Evolutionary conservation across 192 early-diverging fungal species (phyloP), one percentile per base, ranked within the genome.

Genomic region (Podila horticola): DNA sequence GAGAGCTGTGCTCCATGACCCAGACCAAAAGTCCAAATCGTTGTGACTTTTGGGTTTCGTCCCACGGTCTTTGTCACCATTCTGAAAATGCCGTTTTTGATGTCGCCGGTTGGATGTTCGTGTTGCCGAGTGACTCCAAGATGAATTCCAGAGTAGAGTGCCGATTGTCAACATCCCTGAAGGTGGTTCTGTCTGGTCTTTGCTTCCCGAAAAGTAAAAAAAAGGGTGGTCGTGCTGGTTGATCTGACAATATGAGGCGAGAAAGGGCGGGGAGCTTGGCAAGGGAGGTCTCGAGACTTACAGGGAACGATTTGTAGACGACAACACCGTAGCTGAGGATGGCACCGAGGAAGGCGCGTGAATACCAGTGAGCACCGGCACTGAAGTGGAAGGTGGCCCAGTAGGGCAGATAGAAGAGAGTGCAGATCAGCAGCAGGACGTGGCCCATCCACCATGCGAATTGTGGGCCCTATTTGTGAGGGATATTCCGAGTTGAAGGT

Each of bases 291-390:
- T 29, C 26, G 20, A 38, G 22, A 19, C 88, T 90, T 87, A 93
- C 92, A 58, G 93, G 92, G 75, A 91, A 88, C 22, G 90, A 86
- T 82, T 94, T 94, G 83, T 92, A 93, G 63, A 95, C 84, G 60
- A 95, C 93, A 58, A 95, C 93, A 50, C 89, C 88, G 83, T 93
- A 95, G 50, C 88, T 90, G 41, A 93, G 58, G 20, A 93, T 70
- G 8, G 92, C 91, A 22, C 93, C 93, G 64, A 88, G 84, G 65
- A 89, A 92, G 12, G 91, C 92, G 62, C 86, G 86, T 28, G 84
- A 79, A 76, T 93, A 95, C 81, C 81, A 83, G 58, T 72, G 74
- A 55, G 82, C 69, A 30, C 77, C 61, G 1, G 76, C 64, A 36
- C 74, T 79, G 52, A 74, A 84, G 31, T 76, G 76, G 72, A 87